Evolutionary conservation across 257 asterid genomes (phyloP).

Genomic region (Capsicum baccatum): DNA sequence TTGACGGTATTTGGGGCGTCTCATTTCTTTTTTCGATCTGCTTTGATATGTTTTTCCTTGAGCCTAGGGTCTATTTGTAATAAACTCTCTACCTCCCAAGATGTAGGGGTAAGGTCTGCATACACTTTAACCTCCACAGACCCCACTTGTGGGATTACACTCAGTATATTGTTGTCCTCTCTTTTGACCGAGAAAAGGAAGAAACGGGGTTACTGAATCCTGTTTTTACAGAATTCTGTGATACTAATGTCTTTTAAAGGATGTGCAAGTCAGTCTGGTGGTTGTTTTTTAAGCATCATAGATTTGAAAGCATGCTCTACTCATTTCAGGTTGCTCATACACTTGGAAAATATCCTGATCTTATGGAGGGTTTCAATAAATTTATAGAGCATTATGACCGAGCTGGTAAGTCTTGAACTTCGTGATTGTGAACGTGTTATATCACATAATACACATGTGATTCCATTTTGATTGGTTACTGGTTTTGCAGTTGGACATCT

Average conservation of each 20-base stretch:
- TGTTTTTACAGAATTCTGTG: neutral
- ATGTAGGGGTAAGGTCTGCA: neutral
- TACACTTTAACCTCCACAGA: neutral
- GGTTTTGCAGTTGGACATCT: slow-evolving; percentile 78
- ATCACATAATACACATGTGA: neutral
- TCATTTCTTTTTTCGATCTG: neutral
- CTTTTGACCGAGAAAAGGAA: neutral
- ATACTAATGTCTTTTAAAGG: neutral
- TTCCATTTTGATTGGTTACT: slow-evolving; percentile 30
- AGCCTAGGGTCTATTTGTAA: neutral
- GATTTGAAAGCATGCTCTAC: slow-evolving; percentile 11
- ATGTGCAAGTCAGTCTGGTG: neutral
- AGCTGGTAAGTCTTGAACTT: slow-evolving; percentile 62
- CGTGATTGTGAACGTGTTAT: slow-evolving; percentile 21
- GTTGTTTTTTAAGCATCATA: neutral
- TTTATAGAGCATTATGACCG: slow-evolving; percentile 83
- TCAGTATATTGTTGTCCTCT: neutral
- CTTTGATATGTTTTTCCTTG: neutral
- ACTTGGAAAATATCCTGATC: slow-evolving; percentile 86
- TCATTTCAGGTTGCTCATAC: slow-evolving; percentile 69
- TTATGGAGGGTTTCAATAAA: slow-evolving; percentile 82
- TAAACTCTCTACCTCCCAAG: neutral
- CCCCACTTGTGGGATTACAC: neutral
- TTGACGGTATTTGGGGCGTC: too few species aligned
- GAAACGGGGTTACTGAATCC: neutral